These are phyloP conservation scores for Gossypium herbaceum DNA, from an alignment of 345 rosid genomes.

Conservation along the genomic window DNA sequence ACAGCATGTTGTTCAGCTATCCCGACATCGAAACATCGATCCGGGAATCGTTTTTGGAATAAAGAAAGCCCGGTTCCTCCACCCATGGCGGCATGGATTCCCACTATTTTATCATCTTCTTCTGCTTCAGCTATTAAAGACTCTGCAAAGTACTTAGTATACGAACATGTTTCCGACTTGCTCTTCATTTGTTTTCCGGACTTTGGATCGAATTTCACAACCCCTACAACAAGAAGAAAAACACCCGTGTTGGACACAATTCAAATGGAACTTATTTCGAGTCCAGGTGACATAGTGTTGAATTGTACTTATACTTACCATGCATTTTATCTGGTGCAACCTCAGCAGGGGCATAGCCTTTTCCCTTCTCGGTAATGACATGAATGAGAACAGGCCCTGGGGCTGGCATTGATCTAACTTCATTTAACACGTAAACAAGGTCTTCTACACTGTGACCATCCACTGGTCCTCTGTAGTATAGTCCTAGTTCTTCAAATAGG, in stretches of 20 bases:
- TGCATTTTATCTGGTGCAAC: slow-evolving; percentile 47
- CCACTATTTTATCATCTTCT: slow-evolving; percentile 41
- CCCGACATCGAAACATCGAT: slow-evolving; percentile 47
- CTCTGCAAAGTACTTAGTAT: slow-evolving; percentile 39
- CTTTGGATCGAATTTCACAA: slow-evolving; percentile 42
- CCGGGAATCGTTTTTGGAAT: slow-evolving; percentile 38
- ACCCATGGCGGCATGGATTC: slow-evolving; percentile 60
- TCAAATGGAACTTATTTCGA: background rate
- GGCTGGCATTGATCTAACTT: slow-evolving; percentile 31
- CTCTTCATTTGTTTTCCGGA: slow-evolving; percentile 43
- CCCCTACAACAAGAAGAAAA: slow-evolving; percentile 24
- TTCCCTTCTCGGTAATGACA: slow-evolving; percentile 48
- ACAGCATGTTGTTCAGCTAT: slow-evolving; percentile 58
- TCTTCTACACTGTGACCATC: slow-evolving; percentile 46
- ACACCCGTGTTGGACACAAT: background rate
- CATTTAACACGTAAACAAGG: slow-evolving; percentile 31
- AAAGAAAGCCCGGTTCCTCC: slow-evolving; percentile 51
- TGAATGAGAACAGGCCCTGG: slow-evolving; percentile 48
- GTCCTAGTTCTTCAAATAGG: slow-evolving; percentile 48
- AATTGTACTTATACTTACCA: slow-evolving; percentile 28
- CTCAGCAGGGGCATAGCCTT: slow-evolving; percentile 51
- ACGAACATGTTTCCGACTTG: slow-evolving; percentile 25
- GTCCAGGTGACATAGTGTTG: background rate
- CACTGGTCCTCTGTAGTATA: slow-evolving; percentile 46
- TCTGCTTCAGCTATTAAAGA: slow-evolving; percentile 46